Evolutionary conservation across 805 yeast genomes (phyloP).

Genomic region (Starmerella potacharoeniae): DNA sequence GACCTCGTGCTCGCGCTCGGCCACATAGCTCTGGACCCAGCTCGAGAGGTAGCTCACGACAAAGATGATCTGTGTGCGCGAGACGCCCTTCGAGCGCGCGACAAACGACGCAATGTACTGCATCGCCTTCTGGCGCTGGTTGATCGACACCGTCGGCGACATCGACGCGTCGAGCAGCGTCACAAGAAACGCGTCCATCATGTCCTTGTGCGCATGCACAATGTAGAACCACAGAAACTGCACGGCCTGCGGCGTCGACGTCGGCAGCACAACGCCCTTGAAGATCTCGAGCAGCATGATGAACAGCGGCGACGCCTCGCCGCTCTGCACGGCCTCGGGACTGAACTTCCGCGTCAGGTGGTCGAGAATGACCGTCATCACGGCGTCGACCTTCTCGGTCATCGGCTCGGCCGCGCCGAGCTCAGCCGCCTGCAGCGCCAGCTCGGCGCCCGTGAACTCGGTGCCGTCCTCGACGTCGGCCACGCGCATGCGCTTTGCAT

Average conservation of each 20-base stretch:
- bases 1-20: constrained; percentile 78
- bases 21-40: constrained; percentile 73
- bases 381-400: constrained; percentile 59
- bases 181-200: constrained; percentile 76
- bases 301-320: constrained; percentile 57
- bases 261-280: constrained; percentile 73
- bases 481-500: not conserved
- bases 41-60: constrained; percentile 71
- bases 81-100: constrained; percentile 69
- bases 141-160: constrained; percentile 52
- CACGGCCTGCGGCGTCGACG: constrained; percentile 79
- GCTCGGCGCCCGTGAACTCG: constrained; percentile 28
- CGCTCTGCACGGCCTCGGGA: constrained; percentile 41
- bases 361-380: constrained; percentile 47
- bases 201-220: constrained; percentile 69
- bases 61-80: constrained; percentile 62
- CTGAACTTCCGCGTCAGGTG: constrained; percentile 42
- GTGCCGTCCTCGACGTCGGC: constrained; percentile 22
- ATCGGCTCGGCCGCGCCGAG: constrained; percentile 33
- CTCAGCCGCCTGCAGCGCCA: constrained; percentile 33
- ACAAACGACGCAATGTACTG: constrained; percentile 85
- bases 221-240: constrained; percentile 75
- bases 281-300: constrained; percentile 66
- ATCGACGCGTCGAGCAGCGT: constrained; percentile 74
- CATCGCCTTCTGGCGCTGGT: constrained; percentile 74